phyloP scores from a whole-genome alignment of 2,329 filamentous ascomycete species.

The Botryosphaeria dothidea region DNA sequence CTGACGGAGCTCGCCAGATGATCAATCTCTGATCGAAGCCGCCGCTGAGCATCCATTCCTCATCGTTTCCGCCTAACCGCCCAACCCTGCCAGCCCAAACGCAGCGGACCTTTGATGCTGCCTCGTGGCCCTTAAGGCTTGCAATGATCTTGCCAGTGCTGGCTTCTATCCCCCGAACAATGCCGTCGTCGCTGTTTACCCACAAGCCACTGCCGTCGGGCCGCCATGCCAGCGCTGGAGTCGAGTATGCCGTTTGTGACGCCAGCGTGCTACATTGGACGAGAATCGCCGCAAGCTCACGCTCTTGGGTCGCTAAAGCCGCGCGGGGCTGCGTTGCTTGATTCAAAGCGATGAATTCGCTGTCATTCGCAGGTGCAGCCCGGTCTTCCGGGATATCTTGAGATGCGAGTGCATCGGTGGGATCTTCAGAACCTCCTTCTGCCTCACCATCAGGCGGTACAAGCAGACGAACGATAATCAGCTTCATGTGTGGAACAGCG shows the following conservation, averaged over 20 bases:
- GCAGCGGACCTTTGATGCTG: constrained; percentile 59
- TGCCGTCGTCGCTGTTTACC: constrained; percentile 66
- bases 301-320: constrained; percentile 53
- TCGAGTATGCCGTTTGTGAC: constrained; percentile 66
- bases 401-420: not conserved
- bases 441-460: constrained; percentile 42
- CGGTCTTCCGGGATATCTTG: too few species aligned
- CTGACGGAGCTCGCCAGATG: constrained; percentile 47
- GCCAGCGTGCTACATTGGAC: constrained; percentile 61
- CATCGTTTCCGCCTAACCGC: constrained; percentile 28
- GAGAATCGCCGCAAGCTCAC: constrained; percentile 61
- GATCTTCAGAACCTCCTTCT: not conserved
- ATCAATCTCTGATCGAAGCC: constrained; percentile 65
- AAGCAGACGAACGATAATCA: constrained; percentile 60
- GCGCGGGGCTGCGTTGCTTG: constrained; percentile 56
- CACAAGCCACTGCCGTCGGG: constrained; percentile 63
- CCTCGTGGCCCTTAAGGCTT: constrained; percentile 56
- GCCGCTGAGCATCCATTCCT: constrained; percentile 62
- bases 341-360: constrained; percentile 33
- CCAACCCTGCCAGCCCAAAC: constrained; percentile 55
- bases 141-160: constrained; percentile 58
- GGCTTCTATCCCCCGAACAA: constrained; percentile 60
- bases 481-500: constrained; percentile 62
- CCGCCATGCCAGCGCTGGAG: constrained; percentile 62
- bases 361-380: not conserved